phyloP scores from a whole-genome alignment of 345 rosid species.

The Eucalyptus melliodora region DNA sequence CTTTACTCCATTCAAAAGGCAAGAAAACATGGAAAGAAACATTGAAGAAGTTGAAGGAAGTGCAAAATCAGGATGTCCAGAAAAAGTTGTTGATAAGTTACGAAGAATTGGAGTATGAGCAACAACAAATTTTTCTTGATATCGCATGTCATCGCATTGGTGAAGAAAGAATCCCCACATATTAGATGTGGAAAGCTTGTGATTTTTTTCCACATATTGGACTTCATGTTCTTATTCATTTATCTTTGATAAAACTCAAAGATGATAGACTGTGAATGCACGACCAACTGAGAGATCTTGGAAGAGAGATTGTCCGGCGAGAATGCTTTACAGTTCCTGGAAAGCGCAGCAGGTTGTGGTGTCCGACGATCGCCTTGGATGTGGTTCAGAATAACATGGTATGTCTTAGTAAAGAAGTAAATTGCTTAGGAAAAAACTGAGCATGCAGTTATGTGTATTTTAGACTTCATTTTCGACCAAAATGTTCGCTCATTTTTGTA shows the following conservation, averaged over 20 bases:
- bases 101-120: background rate
- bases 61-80: background rate
- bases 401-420: background rate
- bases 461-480: background rate
- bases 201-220: background rate
- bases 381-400: background rate
- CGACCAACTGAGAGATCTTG: background rate
- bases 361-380: fast-evolving
- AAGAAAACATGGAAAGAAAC: background rate
- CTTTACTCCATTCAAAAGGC: background rate
- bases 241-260: background rate
- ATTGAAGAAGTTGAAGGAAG: background rate
- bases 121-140: background rate
- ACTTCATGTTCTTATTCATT: background rate
- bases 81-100: background rate
- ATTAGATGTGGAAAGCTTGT: background rate
- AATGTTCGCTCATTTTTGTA: fast-evolving
- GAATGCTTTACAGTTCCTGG: background rate
- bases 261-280: background rate
- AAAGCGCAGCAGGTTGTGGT: background rate
- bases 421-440: background rate
- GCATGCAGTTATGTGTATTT: background rate
- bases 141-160: background rate
- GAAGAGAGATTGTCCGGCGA: fast-evolving
- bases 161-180: background rate